These are phyloP conservation scores for Aegilops bicornis DNA, from an alignment of 176 grass and related monocot species.

Conservation along the genomic window DNA sequence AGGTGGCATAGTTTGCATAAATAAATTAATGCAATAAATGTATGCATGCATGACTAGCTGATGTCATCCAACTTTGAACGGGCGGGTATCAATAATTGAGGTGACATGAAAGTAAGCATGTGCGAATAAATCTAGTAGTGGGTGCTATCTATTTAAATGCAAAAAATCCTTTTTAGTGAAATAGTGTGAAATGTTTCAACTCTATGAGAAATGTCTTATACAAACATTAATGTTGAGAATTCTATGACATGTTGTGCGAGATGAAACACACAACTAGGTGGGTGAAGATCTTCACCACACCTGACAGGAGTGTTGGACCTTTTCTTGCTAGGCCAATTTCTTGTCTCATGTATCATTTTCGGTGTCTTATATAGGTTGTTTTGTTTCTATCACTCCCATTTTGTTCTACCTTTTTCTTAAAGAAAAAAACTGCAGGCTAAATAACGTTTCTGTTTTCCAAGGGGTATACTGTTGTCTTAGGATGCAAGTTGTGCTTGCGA, in stretches of 20 bases:
- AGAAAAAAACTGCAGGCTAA: no score
- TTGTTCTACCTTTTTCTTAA: background rate
- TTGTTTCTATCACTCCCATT: background rate
- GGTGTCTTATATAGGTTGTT: background rate
- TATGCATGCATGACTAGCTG: no score
- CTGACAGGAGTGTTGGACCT: slow-evolving; percentile 67
- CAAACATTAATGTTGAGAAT: slow-evolving; percentile 8
- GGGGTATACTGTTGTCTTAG: background rate
- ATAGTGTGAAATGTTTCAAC: background rate
- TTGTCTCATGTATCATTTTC: slow-evolving; percentile 22
- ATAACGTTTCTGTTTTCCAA: background rate
- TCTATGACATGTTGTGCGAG: slow-evolving; percentile 44
- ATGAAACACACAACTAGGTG: slow-evolving; percentile 63
- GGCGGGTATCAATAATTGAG: no score
- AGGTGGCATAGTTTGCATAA: no score
- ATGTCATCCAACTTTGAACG: no score
- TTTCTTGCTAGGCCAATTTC: slow-evolving; percentile 59
- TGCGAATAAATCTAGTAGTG: no score
- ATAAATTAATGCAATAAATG: no score
- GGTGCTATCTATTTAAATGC: no score
- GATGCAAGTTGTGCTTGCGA: background rate
- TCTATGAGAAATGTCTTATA: background rate
- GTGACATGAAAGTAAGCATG: no score
- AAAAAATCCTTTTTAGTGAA: background rate
- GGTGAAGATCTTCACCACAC: slow-evolving; percentile 71